A percentile compares a stretch with the other conserved stretches of the same genome.
Evolutionary conservation across 2,329 filamentous ascomycete genomes (phyloP).

Genomic region (Diaporthe capsici): DNA sequence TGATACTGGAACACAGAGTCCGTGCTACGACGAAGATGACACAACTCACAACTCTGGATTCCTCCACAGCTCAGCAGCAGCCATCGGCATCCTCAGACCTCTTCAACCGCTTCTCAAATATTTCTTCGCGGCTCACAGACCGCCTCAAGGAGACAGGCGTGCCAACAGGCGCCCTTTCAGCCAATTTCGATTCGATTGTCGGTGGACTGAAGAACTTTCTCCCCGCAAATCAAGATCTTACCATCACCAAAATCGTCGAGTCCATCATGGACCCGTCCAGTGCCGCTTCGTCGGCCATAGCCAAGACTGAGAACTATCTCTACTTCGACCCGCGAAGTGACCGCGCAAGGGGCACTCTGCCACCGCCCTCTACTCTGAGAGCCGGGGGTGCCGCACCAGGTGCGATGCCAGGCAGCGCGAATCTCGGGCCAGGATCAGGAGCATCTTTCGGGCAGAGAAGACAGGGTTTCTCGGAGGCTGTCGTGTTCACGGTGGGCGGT

Average conservation of each 20-base stretch:
- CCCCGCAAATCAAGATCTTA: constrained; percentile 95
- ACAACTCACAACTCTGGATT: constrained; percentile 92
- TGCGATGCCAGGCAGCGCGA: constrained; percentile 57
- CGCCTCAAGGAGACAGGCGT: constrained; percentile 92
- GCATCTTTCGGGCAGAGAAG: constrained; percentile 92
- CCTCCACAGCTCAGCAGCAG: constrained; percentile 75
- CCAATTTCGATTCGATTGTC: constrained; percentile 94
- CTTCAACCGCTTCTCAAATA: constrained; percentile 92
- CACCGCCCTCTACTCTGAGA: constrained; percentile 77
- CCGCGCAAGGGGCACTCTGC: constrained; percentile 92
- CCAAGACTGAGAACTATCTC: constrained; percentile 95
- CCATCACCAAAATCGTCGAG: constrained; percentile 97
- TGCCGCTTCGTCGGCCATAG: constrained; percentile 91
- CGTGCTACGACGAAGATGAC: constrained; percentile 98
- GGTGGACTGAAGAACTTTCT: constrained; percentile 98
- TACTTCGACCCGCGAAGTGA: constrained; percentile 97
- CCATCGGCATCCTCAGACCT: constrained; percentile 76
- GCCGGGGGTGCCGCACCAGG: constrained; percentile 51
- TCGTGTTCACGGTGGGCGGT: constrained; percentile 95
- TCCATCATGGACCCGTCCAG: constrained; percentile 96
- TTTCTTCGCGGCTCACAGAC: constrained; percentile 92
- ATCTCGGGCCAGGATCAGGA: constrained; percentile 73
- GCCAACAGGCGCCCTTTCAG: constrained; percentile 74
- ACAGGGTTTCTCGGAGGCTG: constrained; percentile 89
- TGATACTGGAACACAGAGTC: constrained; percentile 68